Evolutionary conservation across 2,329 filamentous ascomycete species (phyloP), one percentile per base, ranked within the genome.

Genomic region (Colletotrichum destructivum): DNA sequence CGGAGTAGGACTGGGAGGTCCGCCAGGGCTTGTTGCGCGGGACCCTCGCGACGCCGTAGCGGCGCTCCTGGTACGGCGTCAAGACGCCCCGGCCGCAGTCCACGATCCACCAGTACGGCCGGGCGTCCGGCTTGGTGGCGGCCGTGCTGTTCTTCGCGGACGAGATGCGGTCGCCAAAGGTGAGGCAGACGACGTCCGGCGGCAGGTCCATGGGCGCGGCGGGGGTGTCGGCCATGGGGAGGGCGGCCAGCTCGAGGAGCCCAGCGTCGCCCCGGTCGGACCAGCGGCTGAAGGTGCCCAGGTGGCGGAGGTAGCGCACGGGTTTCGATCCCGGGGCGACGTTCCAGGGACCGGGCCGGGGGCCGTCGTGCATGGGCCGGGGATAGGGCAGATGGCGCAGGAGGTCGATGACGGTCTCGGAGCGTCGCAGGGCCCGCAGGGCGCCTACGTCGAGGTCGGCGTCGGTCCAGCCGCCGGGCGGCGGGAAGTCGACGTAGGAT

Each of bases 1-100:
- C 65, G 4, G 69, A 42, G 46, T 60, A 69, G 1, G 69, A 72
- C 52, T 63, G 69, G 3, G 35, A 40, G 1, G 47, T 55, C 16
- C 69, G 46, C 69, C 69, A 72, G 38, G 69, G 69, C 59, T 72
- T 72, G 60, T 72, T 72, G 3, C 69, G 65, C n/a, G 69, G 69
- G 18, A 72, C 69, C 21, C 38, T 54, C 13, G 40, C 65, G 23
- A 72, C 59, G 31, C 26, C 21, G 31, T 72, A 72, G 16, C 15
- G 4, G 21, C 46, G 35, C 23, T 69, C 59, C 40, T 60, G 54
- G 26, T 60, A 72, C 1, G 69, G 69, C n/a, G 69, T 69, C 18
- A 72, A 7, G 31, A 69, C 11, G 15, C 69, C 69, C 4, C 69
- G 54, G 9, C 35, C n/a, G 60, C 65, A 69, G 65, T 72, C 69